phyloP scores from a whole-genome alignment of 768 basidiomycete genomes.

The Boletus sensibilis region DNA sequence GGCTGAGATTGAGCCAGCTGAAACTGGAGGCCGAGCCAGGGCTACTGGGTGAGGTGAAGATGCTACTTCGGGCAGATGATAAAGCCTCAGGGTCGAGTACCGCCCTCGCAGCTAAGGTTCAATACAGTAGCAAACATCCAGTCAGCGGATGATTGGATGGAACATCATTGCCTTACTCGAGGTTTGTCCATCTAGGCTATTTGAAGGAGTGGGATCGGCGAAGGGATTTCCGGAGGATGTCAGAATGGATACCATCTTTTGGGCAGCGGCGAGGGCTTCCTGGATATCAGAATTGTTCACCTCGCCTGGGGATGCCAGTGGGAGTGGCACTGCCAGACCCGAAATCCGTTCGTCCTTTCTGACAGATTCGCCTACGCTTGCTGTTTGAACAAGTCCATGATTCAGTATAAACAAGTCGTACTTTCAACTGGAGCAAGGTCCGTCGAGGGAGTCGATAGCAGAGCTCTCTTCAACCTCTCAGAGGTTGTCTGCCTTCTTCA shows the following conservation, averaged over 20 bases:
- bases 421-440: neutral
- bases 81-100: neutral
- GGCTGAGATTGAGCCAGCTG: neutral
- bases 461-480: neutral
- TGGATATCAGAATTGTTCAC: neutral
- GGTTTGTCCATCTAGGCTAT: neutral
- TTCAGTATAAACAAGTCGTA: neutral
- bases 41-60: slow-evolving; percentile 1
- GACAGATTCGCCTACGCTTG: neutral
- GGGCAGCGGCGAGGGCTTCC: neutral
- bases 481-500: neutral
- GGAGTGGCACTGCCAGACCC: neutral
- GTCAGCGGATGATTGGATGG: neutral
- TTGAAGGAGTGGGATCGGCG: neutral
- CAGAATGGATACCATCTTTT: neutral
- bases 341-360: neutral
- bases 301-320: neutral
- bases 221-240: neutral
- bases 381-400: neutral
- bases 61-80: neutral
- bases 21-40: neutral
- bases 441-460: neutral
- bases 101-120: neutral
- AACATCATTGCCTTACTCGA: neutral
- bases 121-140: neutral